Evolutionary conservation across 345 rosid species (phyloP).

Genomic region (Diplotaxis tenuifolia): DNA sequence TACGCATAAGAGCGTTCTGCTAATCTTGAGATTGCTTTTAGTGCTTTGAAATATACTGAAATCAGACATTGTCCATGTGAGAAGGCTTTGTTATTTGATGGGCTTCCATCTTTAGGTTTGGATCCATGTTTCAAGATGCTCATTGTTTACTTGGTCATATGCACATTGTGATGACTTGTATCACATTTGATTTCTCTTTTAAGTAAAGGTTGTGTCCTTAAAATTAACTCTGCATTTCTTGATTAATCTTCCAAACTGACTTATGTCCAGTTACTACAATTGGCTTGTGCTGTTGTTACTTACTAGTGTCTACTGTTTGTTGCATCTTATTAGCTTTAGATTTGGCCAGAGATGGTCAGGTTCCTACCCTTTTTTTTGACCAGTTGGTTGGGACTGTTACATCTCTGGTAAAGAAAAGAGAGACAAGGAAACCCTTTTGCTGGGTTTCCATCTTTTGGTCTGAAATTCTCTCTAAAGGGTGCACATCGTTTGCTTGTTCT

Average conservation of each 20-base stretch:
- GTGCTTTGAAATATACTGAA: background rate
- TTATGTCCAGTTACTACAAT: background rate
- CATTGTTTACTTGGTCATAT: slow-evolving; percentile 34
- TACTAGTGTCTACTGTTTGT: background rate
- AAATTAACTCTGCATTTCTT: background rate
- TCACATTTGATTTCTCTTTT: background rate
- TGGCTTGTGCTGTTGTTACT: background rate
- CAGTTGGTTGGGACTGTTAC: slow-evolving; percentile 44
- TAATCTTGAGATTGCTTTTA: too few relatives aligned
- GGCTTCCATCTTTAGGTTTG: background rate
- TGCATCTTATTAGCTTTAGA: background rate
- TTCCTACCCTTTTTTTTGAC: slow-evolving; percentile 29
- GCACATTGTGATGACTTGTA: slow-evolving; percentile 28
- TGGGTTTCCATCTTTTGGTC: slow-evolving; percentile 47
- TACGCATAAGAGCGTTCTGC: background rate
- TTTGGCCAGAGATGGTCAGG: slow-evolving; percentile 43
- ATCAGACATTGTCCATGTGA: too few relatives aligned
- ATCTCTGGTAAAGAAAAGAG: slow-evolving; percentile 45
- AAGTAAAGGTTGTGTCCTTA: background rate
- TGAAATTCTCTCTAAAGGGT: slow-evolving; percentile 40
- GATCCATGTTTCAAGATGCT: slow-evolving; percentile 26
- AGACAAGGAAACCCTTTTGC: slow-evolving; percentile 36
- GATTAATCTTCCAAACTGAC: background rate
- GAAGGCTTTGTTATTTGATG: too few relatives aligned
- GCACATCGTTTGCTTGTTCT: slow-evolving; percentile 49